A percentile compares a stretch with the other conserved stretches of the same genome.
These are phyloP conservation scores for Durusdinium trenchii DNA, from an alignment of 73 alveolate genomes.

Conservation along the genomic window DNA sequence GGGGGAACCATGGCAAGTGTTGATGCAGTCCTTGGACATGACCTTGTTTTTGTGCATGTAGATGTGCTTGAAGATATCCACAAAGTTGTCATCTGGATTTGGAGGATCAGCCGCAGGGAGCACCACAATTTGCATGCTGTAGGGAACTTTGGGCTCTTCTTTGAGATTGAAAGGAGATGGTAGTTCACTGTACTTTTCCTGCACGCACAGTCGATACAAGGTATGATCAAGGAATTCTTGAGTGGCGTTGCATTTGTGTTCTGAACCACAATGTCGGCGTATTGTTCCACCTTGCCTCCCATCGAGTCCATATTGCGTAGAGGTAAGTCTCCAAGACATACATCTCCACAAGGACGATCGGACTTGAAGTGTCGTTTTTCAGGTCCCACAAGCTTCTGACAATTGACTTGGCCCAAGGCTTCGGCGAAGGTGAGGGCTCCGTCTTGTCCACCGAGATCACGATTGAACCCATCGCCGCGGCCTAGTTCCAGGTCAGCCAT, in stretches of 20 bases:
- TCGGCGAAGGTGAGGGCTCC: constrained; percentile 32
- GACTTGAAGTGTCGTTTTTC: neutral
- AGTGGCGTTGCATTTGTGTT: neutral
- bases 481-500: neutral
- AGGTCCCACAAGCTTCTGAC: constrained; percentile 23
- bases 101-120: neutral
- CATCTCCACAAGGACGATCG: neutral
- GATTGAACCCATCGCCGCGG: neutral
- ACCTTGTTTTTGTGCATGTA: neutral
- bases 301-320: neutral
- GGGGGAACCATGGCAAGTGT: neutral
- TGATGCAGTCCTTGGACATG: neutral
- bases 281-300: neutral
- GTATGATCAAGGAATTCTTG: neutral
- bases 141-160: constrained; percentile 42
- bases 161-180: constrained; percentile 9
- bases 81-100: neutral
- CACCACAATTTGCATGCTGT: constrained; percentile 43
- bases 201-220: neutral
- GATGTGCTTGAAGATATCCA: constrained; percentile 37
- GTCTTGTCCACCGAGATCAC: neutral
- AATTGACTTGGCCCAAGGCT: constrained; percentile 32
- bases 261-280: neutral
- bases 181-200: neutral
- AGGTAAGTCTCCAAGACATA: neutral